phyloP scores from a whole-genome alignment of 2,329 filamentous ascomycete species.

The Pseudocercospora fuligena region DNA sequence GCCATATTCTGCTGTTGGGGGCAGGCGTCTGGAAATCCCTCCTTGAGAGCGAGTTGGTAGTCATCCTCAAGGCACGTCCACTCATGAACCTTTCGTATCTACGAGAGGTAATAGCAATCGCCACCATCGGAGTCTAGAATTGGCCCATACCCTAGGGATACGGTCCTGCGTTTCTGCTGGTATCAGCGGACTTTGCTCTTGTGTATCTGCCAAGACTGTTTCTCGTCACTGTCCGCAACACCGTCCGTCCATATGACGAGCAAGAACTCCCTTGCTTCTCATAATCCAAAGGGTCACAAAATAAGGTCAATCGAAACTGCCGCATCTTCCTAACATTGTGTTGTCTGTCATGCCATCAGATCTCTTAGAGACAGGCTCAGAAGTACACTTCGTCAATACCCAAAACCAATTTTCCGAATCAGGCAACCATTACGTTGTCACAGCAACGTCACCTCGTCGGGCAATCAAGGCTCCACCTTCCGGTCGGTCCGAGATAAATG shows the following conservation, averaged over 20 bases:
- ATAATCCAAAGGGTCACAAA: background rate
- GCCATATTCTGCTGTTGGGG: too few relatives aligned
- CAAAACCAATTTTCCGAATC: background rate
- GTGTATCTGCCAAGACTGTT: too few relatives aligned
- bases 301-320: background rate
- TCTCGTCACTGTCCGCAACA: background rate
- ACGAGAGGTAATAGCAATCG: background rate
- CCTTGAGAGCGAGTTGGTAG: background rate
- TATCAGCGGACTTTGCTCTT: too few relatives aligned
- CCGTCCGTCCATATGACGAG: background rate
- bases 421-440: background rate
- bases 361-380: background rate
- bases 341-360: background rate
- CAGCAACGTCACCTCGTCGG: background rate
- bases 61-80: background rate
- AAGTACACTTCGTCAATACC: background rate
- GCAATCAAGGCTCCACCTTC: background rate
- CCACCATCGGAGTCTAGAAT: background rate
- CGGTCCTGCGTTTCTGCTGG: too few relatives aligned
- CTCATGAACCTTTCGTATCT: background rate
- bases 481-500: background rate
- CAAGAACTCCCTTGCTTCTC: background rate
- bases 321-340: background rate
- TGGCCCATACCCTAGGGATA: background rate
- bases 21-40: background rate